Percentiles rank a stretch among this genome's conserved stretches.
Conservation (phyloP, 441 rosid genomes). For the Erodium trifolium region DNA sequence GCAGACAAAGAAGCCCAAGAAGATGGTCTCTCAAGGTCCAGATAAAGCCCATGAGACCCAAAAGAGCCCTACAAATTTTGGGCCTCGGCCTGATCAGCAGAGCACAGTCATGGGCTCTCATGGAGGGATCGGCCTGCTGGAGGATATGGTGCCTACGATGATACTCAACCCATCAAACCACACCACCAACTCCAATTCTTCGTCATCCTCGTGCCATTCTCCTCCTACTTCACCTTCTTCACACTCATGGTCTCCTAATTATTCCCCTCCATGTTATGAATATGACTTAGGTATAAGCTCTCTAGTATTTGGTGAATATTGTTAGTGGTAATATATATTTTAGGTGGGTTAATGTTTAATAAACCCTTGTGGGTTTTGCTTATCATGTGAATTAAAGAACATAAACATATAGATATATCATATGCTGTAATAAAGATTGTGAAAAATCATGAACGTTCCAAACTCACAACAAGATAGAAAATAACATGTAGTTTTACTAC, state of each 20-base stretch:
- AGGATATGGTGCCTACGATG: constrained; percentile 67
- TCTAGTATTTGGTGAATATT: background rate
- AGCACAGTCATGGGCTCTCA: constrained; percentile 4
- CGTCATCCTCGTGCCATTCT: constrained; percentile 17
- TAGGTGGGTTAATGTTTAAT: background rate
- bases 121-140: constrained; percentile 51
- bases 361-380: background rate
- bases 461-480: no score
- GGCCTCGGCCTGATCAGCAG: background rate
- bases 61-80: background rate
- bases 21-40: background rate
- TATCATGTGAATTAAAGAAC: background rate
- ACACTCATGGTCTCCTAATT: constrained; percentile 40
- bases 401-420: background rate
- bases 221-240: constrained; percentile 49
- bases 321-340: background rate
- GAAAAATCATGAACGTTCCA: no score
- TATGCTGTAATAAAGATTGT: background rate
- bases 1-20: constrained; percentile 41
- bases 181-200: no score
- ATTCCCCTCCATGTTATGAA: constrained; percentile 22
- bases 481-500: no score
- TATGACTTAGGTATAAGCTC: constrained; percentile 12
- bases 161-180: constrained; percentile 30
- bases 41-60: constrained; percentile 1